These are phyloP conservation scores for Sclerotinia borealis DNA, from an alignment of 2,329 filamentous ascomycete species.

Conservation along the genomic window DNA sequence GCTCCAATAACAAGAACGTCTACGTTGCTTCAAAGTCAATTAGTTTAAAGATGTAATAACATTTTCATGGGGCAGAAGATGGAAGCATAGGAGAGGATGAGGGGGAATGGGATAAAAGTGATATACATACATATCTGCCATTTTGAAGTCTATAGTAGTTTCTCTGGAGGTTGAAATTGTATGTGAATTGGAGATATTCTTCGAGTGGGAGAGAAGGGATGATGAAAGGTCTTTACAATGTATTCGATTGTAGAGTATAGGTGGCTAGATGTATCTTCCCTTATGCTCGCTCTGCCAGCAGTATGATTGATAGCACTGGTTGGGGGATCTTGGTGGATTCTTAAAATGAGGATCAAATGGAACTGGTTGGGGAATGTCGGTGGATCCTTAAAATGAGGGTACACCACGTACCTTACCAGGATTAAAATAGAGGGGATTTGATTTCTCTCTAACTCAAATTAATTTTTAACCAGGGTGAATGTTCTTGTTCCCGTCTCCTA, in stretches of 20 bases:
- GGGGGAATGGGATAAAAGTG: not conserved
- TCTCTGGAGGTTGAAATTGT: not conserved
- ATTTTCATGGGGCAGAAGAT: not conserved
- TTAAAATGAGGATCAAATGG: not conserved
- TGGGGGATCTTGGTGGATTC: not conserved
- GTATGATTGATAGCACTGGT: not conserved
- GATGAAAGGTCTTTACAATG: not conserved
- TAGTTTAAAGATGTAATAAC: not conserved
- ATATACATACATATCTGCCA: conserved; percentile 16
- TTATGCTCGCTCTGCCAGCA: not conserved
- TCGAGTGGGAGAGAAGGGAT: not conserved
- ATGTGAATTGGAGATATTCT: not conserved
- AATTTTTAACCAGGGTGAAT: not conserved
- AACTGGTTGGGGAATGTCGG: not conserved
- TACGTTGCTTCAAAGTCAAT: conserved; percentile 54
- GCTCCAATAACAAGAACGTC: conserved; percentile 98
- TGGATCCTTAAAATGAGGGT: not conserved
- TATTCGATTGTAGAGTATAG: not conserved
- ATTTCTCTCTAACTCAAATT: not conserved
- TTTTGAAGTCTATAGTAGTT: conserved; percentile 1
- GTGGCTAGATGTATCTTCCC: conserved; percentile 5
- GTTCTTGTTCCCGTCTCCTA: not conserved
- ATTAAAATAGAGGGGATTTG: not conserved
- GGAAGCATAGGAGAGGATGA: not conserved
- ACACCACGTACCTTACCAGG: not conserved